Evolutionary conservation across 768 basidiomycete genomes (phyloP).

Genomic region (Mycena kentingensis): DNA sequence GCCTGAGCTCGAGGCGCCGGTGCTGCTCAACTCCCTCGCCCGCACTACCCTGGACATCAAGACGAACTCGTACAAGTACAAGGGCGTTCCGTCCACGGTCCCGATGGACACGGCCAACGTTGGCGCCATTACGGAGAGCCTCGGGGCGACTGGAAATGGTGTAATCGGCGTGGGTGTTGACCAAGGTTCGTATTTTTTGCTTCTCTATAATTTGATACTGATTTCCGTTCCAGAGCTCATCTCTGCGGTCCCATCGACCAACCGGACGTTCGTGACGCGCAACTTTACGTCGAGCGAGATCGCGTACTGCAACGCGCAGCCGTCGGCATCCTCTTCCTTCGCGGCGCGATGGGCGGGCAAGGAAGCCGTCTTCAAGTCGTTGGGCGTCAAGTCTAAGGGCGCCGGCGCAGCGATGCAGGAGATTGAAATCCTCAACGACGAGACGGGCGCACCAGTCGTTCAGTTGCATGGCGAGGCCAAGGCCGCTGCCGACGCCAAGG

Average conservation of each 20-base stretch:
- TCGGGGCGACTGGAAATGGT: conserved; percentile 43
- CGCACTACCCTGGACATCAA: conserved; percentile 80
- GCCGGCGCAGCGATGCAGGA: conserved; percentile 96
- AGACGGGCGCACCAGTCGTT: conserved; percentile 78
- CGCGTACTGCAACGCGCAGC: conserved; percentile 83
- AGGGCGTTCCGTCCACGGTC: conserved; percentile 53
- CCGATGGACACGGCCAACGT: conserved; percentile 69
- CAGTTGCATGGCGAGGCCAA: conserved; percentile 79
- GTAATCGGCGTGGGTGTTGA: conserved; percentile 85
- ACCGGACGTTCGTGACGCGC: conserved; percentile 81
- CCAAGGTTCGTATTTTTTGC: conserved; percentile 59
- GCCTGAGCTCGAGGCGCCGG: conserved; percentile 80
- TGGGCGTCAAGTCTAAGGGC: conserved; percentile 87
- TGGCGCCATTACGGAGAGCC: conserved; percentile 57
- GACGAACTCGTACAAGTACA: conserved; percentile 85
- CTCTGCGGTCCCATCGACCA: conserved; percentile 86
- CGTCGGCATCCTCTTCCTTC: conserved; percentile 86
- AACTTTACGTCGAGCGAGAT: conserved; percentile 94
- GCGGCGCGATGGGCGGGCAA: conserved; percentile 98
- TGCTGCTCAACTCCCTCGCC: conserved; percentile 91
- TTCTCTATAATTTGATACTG: conserved; percentile 2
- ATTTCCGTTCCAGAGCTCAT: conserved; percentile 68
- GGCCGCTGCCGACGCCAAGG: conserved; percentile 68
- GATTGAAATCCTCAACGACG: conserved; percentile 88
- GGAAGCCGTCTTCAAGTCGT: conserved; percentile 95